A percentile compares a stretch with the other conserved stretches of the same genome.
These are phyloP conservation scores for Fusarium sp. DNA, from an alignment of 2,329 filamentous ascomycete genomes.

Conservation along the genomic window DNA sequence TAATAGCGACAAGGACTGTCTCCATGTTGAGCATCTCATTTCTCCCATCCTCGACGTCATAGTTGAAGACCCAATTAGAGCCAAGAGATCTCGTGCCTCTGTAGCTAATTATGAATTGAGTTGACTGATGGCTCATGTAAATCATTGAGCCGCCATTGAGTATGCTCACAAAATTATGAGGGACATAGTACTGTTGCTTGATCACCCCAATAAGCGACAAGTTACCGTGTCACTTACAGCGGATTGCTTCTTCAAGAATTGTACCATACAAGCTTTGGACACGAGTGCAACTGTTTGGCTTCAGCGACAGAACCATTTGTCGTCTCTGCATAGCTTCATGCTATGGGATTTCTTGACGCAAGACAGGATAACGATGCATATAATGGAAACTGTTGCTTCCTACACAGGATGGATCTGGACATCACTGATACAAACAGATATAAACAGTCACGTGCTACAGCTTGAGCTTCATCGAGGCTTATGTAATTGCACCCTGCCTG, in stretches of 20 bases:
- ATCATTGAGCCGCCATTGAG: background rate
- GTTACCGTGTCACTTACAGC: background rate
- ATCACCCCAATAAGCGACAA: background rate
- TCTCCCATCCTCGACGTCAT: constrained; percentile 19
- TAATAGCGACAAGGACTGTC: background rate
- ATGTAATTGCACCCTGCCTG: constrained; percentile 42
- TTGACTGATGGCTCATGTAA: background rate
- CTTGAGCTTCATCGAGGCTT: background rate
- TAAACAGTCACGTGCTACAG: constrained; percentile 20
- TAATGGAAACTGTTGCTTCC: background rate
- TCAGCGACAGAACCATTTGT: background rate
- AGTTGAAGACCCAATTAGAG: background rate
- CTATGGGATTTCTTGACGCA: background rate
- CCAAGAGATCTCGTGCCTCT: background rate
- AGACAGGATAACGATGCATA: background rate
- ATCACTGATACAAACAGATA: background rate
- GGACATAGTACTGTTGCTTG: background rate
- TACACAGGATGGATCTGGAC: no score
- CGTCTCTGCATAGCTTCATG: background rate
- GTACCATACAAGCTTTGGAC: background rate
- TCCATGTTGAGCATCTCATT: background rate
- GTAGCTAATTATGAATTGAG: background rate
- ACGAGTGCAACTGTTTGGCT: background rate
- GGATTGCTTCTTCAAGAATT: background rate
- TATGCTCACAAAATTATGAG: background rate